Evolutionary conservation across 2,329 filamentous ascomycete genomes (phyloP).

Genomic region (Pseudogymnoascus sp.): DNA sequence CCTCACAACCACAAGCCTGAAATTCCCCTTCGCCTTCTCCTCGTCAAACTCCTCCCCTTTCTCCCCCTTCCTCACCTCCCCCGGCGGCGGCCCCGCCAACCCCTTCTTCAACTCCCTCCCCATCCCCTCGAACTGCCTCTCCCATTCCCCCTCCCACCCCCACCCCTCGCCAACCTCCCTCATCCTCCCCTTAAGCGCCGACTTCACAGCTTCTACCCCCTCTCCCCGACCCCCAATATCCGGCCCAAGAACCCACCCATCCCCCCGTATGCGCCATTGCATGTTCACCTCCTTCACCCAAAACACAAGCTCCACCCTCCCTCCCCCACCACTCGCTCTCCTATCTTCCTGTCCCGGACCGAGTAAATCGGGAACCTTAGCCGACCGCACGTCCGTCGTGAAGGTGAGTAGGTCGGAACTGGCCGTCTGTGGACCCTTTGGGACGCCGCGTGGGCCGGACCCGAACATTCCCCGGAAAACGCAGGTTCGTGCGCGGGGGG

Average conservation of each 20-base stretch:
- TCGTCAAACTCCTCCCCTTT: conserved; percentile 44
- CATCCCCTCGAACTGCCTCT: conserved; percentile 19
- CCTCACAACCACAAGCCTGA: conserved; percentile 77
- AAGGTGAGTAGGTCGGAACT: conserved; percentile 73
- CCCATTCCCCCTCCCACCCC: conserved; percentile 24
- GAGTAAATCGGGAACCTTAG: conserved; percentile 68
- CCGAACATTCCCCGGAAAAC: conserved; percentile 83
- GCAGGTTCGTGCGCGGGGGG: conserved; percentile 63
- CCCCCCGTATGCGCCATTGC: conserved; percentile 80
- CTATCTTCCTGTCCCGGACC: conserved; percentile 40
- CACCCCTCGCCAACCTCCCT: conserved; percentile 36
- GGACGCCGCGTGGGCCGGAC: conserved; percentile 60
- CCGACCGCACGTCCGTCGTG: conserved; percentile 84
- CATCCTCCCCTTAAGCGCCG: conserved; percentile 56
- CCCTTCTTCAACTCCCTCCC: conserved; percentile 48
- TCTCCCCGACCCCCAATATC: conserved; percentile 51
- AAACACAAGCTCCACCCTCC: conserved; percentile 72
- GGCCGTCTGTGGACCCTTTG: conserved; percentile 38
- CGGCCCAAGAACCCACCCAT: conserved; percentile 64
- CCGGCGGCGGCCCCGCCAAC: conserved; percentile 66
- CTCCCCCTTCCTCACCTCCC: conserved; percentile 26
- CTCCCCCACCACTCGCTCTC: conserved; percentile 53
- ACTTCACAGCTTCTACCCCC: conserved; percentile 50
- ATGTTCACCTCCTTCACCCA: conserved; percentile 58
- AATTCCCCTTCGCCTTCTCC: conserved; percentile 52